Evolutionary conservation across 225 moss, liverwort and hornwort genomes (phyloP), one percentile per base, ranked within the genome.

Genomic region (Anthoceros angustus): DNA sequence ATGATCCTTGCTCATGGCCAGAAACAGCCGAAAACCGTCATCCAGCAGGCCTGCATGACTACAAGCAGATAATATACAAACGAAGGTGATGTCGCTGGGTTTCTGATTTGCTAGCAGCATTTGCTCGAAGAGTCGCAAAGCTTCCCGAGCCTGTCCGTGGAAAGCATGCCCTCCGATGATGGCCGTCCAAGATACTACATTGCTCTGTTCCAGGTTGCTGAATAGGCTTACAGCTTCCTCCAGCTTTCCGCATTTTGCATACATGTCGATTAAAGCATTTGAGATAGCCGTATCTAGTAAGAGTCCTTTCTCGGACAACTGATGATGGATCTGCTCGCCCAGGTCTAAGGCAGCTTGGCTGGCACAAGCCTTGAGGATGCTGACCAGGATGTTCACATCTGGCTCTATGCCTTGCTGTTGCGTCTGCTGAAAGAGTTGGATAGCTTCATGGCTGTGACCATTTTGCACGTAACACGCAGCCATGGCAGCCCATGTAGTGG

Each of bases 101-200:
- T 39, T 5, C 10, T 18, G 32, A 39, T 50, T 62, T 66, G 46
- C 72, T 39, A 7, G 64, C 10, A 6, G 62, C 67, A 72, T 72
- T 62, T 67, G 42, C 20, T 38, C 6, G 62, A 70, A 70, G 16
- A 70, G 20, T n/a, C 1, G 38, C 62, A 64, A 40, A 24, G 70
- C 70, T 46, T 65, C 66, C 25, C 64, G 46, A 20, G 64, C 70
- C 63, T 64, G 43, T 12, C 38, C 63, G 32, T 41, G 64, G 26
- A 63, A 26, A 64, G 42, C 70, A 46, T 70, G 64, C 39, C 64
- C 69, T 42, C 62, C 62, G 42, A 70, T 70, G 61, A 70, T 70
- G 18, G 38, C 23, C 10, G 39, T 63, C 64, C 64, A 70, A 43
- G 63, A 42, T 23, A 26, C 8, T 15, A 65, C 48, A 49, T 39